Percentiles rank a stretch among this genome's conserved stretches.
phyloP scores from a whole-genome alignment of 1,139 yeast species.

The Yamadazyma taylorii region DNA sequence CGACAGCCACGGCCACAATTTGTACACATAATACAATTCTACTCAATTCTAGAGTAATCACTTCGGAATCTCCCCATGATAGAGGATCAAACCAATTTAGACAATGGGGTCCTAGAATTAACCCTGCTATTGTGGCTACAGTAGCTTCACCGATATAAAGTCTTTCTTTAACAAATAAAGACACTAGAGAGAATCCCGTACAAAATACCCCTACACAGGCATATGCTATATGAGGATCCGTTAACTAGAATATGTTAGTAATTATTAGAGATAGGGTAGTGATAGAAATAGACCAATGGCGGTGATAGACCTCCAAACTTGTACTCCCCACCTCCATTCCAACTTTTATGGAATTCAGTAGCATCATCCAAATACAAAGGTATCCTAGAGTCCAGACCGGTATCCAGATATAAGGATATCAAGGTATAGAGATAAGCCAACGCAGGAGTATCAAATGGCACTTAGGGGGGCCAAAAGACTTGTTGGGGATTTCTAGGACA shows the following conservation, averaged over 20 bases:
- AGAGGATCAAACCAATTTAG: slow-evolving; percentile 84
- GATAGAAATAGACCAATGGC: too few relatives aligned
- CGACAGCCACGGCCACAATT: slow-evolving; percentile 97
- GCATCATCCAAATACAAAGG: too few relatives aligned
- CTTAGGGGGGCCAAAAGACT: too few relatives aligned
- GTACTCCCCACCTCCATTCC: too few relatives aligned
- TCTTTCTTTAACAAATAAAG: slow-evolving; percentile 85
- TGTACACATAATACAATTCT: slow-evolving; percentile 88
- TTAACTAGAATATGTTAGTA: slow-evolving; percentile 26
- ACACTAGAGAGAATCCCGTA: slow-evolving; percentile 81
- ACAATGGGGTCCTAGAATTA: slow-evolving; percentile 93
- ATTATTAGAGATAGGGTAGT: too few relatives aligned
- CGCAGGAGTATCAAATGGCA: too few relatives aligned
- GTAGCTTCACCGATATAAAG: slow-evolving; percentile 95
- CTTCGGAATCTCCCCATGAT: slow-evolving; percentile 88
- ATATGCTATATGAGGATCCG: slow-evolving; percentile 78
- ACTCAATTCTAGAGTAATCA: slow-evolving; percentile 83
- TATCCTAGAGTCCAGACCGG: too few relatives aligned
- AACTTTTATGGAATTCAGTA: too few relatives aligned
- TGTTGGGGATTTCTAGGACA: too few relatives aligned
- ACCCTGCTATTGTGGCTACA: slow-evolving; percentile 87
- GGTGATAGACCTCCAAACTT: too few relatives aligned
- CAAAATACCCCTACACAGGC: slow-evolving; percentile 92
- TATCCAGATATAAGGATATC: too few relatives aligned
- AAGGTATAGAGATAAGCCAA: too few relatives aligned